These are phyloP conservation scores for Chloropicon primus DNA, from an alignment of 139 green algal genomes.

Conservation along the genomic window DNA sequence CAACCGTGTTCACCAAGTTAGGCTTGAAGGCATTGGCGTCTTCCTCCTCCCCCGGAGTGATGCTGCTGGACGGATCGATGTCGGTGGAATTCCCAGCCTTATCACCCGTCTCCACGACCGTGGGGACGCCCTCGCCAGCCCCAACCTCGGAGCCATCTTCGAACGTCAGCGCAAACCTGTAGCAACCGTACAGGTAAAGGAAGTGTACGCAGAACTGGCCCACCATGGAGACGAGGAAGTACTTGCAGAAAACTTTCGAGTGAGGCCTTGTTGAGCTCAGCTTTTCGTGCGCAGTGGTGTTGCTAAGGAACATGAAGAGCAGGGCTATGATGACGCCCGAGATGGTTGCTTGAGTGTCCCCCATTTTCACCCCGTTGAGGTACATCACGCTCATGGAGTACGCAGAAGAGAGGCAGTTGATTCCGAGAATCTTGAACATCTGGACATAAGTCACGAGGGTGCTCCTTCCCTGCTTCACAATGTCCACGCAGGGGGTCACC, in stretches of 20 bases:
- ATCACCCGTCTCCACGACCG: no score
- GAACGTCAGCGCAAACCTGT: not conserved
- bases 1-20: constrained; percentile 96
- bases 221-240: constrained; percentile 83
- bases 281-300: constrained; percentile 61
- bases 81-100: not conserved
- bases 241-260: constrained; percentile 76
- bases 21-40: constrained; percentile 81
- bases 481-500: constrained; percentile 67
- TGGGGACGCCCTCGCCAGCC: not conserved
- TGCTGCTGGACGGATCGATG: not conserved
- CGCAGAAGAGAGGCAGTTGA: constrained; percentile 84
- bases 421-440: constrained; percentile 99
- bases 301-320: constrained; percentile 92
- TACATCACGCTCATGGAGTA: constrained; percentile 88
- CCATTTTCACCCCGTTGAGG: constrained; percentile 54
- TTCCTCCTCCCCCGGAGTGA: constrained; percentile 29
- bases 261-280: constrained; percentile 76
- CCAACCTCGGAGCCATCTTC: no score
- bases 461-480: constrained; percentile 79
- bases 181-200: constrained; percentile 35
- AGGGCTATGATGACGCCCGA: constrained; percentile 6
- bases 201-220: constrained; percentile 81
- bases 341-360: constrained; percentile 31
- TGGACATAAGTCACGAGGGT: constrained; percentile 83